Evolutionary conservation across 257 asterid genomes (phyloP).

Genomic region (Gentiana dahurica): DNA sequence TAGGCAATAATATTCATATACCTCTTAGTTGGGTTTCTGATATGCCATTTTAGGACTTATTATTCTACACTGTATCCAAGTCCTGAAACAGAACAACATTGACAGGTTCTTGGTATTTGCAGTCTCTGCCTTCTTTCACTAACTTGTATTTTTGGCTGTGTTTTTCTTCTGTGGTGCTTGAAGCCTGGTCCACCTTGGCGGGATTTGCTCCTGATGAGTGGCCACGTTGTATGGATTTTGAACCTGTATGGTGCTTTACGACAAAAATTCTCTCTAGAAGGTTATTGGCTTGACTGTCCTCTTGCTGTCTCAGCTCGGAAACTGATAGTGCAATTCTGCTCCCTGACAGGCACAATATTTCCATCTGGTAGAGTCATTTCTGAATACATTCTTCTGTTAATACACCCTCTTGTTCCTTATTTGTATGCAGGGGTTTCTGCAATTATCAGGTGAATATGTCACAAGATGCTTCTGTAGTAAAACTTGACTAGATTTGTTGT

Average conservation of each 20-base stretch:
- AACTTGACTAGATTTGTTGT: neutral
- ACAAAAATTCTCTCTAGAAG: conserved; percentile 66
- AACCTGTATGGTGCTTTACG: conserved; percentile 70
- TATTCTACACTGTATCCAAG: neutral
- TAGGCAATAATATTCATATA: neutral
- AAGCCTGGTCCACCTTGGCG: conserved; percentile 92
- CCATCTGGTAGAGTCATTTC: conserved; percentile 51
- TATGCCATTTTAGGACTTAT: neutral
- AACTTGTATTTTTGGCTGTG: neutral
- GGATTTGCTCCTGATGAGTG: conserved; percentile 73
- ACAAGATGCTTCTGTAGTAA: neutral
- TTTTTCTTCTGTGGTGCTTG: conserved; percentile 24
- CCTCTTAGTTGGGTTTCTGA: neutral
- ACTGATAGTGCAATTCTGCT: conserved; percentile 76
- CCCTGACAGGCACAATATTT: conserved; percentile 67
- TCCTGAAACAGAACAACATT: neutral
- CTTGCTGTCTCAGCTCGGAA: conserved; percentile 86
- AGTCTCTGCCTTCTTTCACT: too few relatives aligned
- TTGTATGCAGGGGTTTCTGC: neutral
- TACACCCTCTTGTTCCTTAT: neutral
- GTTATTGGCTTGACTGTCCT: conserved; percentile 94
- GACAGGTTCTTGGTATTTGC: neutral
- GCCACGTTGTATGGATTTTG: conserved; percentile 85
- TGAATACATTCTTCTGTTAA: neutral
- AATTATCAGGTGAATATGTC: neutral